phyloP scores from a whole-genome alignment of 306 rosid genomes.

The Vigna hirtella region DNA sequence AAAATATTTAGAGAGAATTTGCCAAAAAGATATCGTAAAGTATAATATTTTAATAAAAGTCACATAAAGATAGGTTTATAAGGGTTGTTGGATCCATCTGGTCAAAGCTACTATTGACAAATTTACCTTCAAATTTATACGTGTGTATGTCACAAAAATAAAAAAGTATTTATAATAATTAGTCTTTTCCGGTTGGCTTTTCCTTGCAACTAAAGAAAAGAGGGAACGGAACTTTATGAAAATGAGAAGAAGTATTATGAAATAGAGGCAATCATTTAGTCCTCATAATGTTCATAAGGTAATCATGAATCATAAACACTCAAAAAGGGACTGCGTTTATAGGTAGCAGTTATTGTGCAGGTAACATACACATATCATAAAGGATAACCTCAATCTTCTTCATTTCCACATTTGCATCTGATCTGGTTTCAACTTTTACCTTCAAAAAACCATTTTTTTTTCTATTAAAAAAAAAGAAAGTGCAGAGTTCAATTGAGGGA shows the following conservation, averaged over 20 bases:
- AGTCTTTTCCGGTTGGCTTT: neutral
- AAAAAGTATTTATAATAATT: neutral
- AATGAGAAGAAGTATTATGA: conserved; percentile 22
- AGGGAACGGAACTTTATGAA: neutral
- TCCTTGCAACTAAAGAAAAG: conserved; percentile 33
- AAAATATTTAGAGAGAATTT: neutral
- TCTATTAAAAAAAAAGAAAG: too few species aligned
- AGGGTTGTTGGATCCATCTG: neutral
- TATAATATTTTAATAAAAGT: neutral
- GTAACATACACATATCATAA: neutral
- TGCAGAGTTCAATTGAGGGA: too few species aligned
- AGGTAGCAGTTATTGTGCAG: conserved; percentile 22
- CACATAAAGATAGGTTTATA: neutral
- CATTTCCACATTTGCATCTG: neutral
- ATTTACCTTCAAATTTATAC: neutral
- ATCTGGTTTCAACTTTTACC: neutral
- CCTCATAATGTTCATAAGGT: neutral
- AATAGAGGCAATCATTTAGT: conserved; percentile 36
- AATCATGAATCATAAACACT: conserved; percentile 41
- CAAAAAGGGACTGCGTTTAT: conserved; percentile 31
- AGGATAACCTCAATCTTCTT: neutral
- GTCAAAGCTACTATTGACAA: conserved; percentile 5
- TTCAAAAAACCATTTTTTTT: too few species aligned
- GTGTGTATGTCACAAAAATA: neutral
- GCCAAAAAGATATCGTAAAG: neutral